Percentiles rank a stretch among this genome's conserved stretches.
Evolutionary conservation across 495 filamentous ascomycete species (phyloP).

Genomic region (Aspergillus haitiensis): DNA sequence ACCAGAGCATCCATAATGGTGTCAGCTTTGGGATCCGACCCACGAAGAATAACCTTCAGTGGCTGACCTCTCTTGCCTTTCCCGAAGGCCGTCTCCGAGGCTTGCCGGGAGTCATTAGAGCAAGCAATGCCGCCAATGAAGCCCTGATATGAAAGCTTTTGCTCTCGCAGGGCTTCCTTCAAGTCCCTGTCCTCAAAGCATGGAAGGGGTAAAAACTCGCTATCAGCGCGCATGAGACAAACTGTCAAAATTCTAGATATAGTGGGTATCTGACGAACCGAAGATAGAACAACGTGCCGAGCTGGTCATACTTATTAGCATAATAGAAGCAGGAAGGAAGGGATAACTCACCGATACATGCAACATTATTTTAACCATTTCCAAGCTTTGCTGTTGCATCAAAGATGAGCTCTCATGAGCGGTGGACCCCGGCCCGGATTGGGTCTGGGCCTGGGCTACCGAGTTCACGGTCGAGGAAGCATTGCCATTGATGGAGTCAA

Average conservation of each 20-base stretch:
- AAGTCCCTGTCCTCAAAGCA: conserved; percentile 36
- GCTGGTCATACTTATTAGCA: conserved; percentile 16
- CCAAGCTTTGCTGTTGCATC: conserved; percentile 47
- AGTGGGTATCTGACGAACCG: conserved; percentile 24
- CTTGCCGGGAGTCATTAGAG: neutral
- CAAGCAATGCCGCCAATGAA: conserved; percentile 24
- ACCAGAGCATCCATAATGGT: conserved; percentile 48
- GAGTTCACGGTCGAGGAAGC: conserved; percentile 9
- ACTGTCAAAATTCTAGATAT: neutral
- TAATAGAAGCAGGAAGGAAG: neutral
- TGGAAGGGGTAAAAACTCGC: conserved; percentile 34
- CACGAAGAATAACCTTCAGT: conserved; percentile 37
- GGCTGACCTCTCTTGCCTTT: conserved; percentile 27
- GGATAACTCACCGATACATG: conserved; percentile 38
- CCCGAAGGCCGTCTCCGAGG: conserved; percentile 22
- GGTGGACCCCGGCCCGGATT: conserved; percentile 13
- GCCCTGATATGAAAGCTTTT: conserved; percentile 29
- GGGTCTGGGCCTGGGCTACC: conserved; percentile 21
- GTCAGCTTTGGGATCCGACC: conserved; percentile 39
- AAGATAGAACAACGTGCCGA: conserved; percentile 35
- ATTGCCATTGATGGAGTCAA: conserved; percentile 6
- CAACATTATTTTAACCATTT: conserved; percentile 51
- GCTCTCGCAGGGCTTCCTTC: conserved; percentile 23
- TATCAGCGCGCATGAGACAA: conserved; percentile 20
- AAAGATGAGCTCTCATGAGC: conserved; percentile 13